Conservation (phyloP, 2,329 filamentous ascomycete genomes). For the Tetracladium maxilliforme region DNA sequence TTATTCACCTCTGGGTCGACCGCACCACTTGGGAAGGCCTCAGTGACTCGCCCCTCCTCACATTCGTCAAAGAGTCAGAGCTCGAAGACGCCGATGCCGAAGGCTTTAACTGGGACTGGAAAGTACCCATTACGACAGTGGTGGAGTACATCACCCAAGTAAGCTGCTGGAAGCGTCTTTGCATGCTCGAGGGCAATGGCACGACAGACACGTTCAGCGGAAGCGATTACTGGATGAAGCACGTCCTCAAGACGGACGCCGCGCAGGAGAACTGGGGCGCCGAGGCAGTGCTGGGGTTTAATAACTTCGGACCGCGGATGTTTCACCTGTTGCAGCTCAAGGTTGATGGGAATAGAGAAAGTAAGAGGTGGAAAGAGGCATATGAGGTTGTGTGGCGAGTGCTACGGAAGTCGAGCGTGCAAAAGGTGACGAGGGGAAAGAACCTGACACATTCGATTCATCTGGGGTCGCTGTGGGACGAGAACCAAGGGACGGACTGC, state of each 20-base stretch:
- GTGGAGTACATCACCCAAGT: slow-evolving; percentile 16
- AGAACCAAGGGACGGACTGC: slow-evolving; percentile 15
- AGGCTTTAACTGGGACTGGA: slow-evolving; percentile 15
- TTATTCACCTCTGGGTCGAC: slow-evolving; percentile 18
- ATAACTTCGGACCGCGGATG: slow-evolving; percentile 14
- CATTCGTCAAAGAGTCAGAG: slow-evolving; percentile 12
- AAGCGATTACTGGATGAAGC: slow-evolving; percentile 15
- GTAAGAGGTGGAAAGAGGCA: slow-evolving; percentile 12
- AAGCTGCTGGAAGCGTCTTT: slow-evolving; percentile 14
- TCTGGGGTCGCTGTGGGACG: slow-evolving; percentile 17
- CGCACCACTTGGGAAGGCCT: slow-evolving; percentile 14
- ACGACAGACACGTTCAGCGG: slow-evolving; percentile 17
- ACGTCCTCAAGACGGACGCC: slow-evolving; percentile 15
- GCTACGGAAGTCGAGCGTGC: slow-evolving; percentile 15
- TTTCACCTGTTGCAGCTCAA: slow-evolving; percentile 13
- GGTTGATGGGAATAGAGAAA: slow-evolving; percentile 8
- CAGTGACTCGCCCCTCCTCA: slow-evolving; percentile 14
- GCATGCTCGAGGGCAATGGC: slow-evolving; percentile 15
- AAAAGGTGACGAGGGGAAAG: slow-evolving; percentile 18
- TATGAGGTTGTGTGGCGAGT: slow-evolving; percentile 14
- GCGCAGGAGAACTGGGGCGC: slow-evolving; percentile 13
- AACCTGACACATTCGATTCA: slow-evolving; percentile 12
- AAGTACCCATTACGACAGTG: too few species aligned
- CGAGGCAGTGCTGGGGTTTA: slow-evolving; percentile 14
- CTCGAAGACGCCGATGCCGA: slow-evolving; percentile 9